phyloP scores from a whole-genome alignment of 2,329 filamentous ascomycete species.

The Trichophyton mentagrophytes region DNA sequence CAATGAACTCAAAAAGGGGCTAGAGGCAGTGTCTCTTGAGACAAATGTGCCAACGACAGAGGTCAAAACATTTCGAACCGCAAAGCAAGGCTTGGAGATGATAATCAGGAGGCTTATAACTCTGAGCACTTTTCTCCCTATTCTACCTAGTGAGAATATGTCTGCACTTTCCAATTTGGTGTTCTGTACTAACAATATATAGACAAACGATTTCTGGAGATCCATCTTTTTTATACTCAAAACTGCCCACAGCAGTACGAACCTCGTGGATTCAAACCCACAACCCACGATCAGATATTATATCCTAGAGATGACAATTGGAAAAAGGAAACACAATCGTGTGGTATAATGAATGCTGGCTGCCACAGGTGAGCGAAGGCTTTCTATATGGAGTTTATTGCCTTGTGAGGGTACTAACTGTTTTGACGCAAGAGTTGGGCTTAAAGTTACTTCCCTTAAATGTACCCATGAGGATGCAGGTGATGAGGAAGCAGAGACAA shows the following conservation, averaged over 20 bases:
- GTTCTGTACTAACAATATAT: background rate
- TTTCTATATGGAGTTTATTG: background rate
- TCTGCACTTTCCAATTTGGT: background rate
- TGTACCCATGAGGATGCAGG: constrained; percentile 19
- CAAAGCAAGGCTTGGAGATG: constrained; percentile 30
- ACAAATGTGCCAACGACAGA: constrained; percentile 21
- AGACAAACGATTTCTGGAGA: constrained; percentile 31
- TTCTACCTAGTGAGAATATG: constrained; percentile 29
- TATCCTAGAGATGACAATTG: constrained; percentile 29
- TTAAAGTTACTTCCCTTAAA: constrained; percentile 25
- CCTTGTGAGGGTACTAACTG: constrained; percentile 6
- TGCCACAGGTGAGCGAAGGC: constrained; percentile 25
- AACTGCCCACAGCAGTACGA: constrained; percentile 28
- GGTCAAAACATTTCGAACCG: constrained; percentile 28
- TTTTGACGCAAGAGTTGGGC: constrained; percentile 20
- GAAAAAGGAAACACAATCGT: constrained; percentile 24
- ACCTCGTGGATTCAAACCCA: constrained; percentile 29
- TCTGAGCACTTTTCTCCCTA: constrained; percentile 27
- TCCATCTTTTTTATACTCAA: constrained; percentile 36
- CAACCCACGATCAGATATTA: constrained; percentile 19
- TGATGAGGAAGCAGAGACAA: constrained; percentile 9
- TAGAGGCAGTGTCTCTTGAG: constrained; percentile 20
- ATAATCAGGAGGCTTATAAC: constrained; percentile 32
- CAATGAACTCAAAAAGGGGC: constrained; percentile 21
- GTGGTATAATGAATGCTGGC: constrained; percentile 25